Percentiles rank a stretch among this genome's conserved stretches.
These are phyloP conservation scores for Fusarium secorum DNA, from an alignment of 2,329 filamentous ascomycete species.

Conservation along the genomic window DNA sequence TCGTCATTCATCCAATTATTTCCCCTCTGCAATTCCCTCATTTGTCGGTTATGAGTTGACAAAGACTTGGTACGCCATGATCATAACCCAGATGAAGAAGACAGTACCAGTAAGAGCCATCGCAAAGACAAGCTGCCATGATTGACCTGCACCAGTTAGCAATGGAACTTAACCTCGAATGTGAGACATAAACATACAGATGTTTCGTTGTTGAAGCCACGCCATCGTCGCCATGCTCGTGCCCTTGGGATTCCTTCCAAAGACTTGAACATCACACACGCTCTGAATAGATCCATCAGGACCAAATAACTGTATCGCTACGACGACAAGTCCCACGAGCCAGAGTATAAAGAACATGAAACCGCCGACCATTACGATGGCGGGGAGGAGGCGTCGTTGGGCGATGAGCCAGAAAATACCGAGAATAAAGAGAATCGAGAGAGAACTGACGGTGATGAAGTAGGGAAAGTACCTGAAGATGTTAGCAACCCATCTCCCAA, in stretches of 20 bases:
- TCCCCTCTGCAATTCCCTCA: background rate
- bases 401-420: slow-evolving; percentile 70
- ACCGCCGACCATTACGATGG: slow-evolving; percentile 69
- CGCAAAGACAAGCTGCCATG: slow-evolving; percentile 71
- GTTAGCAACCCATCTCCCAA: background rate
- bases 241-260: slow-evolving; percentile 58
- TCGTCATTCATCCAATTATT: slow-evolving; percentile 8
- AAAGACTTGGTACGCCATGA: slow-evolving; percentile 73
- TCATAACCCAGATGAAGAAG: slow-evolving; percentile 73
- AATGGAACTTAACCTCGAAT: background rate
- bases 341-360: slow-evolving; percentile 74
- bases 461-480: slow-evolving; percentile 70
- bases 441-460: slow-evolving; percentile 64
- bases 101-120: slow-evolving; percentile 67
- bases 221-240: slow-evolving; percentile 64
- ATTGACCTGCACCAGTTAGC: slow-evolving; percentile 57
- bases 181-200: slow-evolving; percentile 57
- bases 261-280: slow-evolving; percentile 67
- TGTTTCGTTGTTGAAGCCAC: slow-evolving; percentile 69
- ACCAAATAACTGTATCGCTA: slow-evolving; percentile 70
- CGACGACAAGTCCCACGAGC: slow-evolving; percentile 70
- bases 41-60: slow-evolving; percentile 47
- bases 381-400: slow-evolving; percentile 66
- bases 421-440: slow-evolving; percentile 72
- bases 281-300: slow-evolving; percentile 64